These are phyloP conservation scores for Cyclospora cayetanensis DNA, from an alignment of 169 alveolate species.

Conservation along the genomic window DNA sequence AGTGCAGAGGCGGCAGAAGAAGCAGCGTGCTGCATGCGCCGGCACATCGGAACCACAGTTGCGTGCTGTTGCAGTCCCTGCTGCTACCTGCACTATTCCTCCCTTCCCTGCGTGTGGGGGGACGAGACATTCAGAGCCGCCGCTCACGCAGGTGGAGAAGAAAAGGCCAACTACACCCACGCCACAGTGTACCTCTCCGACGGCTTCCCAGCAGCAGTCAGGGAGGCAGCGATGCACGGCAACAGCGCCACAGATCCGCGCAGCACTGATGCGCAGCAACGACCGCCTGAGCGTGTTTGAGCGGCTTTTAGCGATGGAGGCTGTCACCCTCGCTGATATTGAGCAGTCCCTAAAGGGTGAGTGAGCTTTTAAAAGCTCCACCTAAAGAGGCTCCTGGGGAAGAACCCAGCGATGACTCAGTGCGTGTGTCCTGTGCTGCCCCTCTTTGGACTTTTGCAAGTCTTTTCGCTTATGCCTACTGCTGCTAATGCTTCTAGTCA, in stretches of 20 bases:
- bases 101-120: not conserved
- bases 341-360: slow-evolving; percentile 9
- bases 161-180: not conserved
- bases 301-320: slow-evolving; percentile 10
- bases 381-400: not conserved
- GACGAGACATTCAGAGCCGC: too few species aligned
- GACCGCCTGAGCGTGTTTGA: slow-evolving; percentile 19
- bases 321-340: not conserved
- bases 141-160: not conserved
- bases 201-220: not conserved
- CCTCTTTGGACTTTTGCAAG: not conserved
- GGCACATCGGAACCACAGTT: too few species aligned
- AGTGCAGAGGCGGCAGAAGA: slow-evolving; percentile 1
- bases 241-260: slow-evolving; percentile 31
- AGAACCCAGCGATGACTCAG: too few species aligned
- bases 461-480: too few species aligned
- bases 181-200: not conserved
- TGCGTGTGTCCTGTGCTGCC: not conserved
- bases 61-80: not conserved
- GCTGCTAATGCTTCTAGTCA: not conserved
- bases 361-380: not conserved
- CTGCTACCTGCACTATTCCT: not conserved
- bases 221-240: slow-evolving; percentile 18
- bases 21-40: not conserved
- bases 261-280: slow-evolving; percentile 14